phyloP scores from a whole-genome alignment of 2,329 filamentous ascomycete genomes.

The Stemphylium beticola region DNA sequence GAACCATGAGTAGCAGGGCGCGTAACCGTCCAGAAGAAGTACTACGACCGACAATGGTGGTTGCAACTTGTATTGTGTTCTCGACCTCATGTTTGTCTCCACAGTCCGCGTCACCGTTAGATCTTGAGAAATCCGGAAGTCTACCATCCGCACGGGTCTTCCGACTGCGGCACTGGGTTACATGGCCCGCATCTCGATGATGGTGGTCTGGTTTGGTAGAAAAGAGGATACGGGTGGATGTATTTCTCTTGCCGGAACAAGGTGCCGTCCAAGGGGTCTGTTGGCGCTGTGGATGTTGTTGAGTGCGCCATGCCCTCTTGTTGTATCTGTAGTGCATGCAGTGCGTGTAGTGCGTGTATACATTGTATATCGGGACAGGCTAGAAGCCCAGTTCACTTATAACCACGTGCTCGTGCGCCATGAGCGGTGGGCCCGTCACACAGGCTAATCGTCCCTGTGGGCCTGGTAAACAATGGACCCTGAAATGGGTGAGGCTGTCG shows the following conservation, averaged over 20 bases:
- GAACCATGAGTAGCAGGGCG: neutral
- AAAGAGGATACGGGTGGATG: neutral
- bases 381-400: slow-evolving; percentile 16
- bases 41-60: neutral
- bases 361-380: slow-evolving; percentile 18
- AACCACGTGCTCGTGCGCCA: slow-evolving; percentile 25
- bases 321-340: slow-evolving; percentile 6
- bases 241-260: neutral
- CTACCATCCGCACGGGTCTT: slow-evolving; percentile 2
- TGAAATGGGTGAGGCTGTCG: slow-evolving; percentile 27
- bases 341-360: slow-evolving; percentile 11
- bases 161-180: slow-evolving; percentile 2
- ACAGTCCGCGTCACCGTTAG: slow-evolving; percentile 13
- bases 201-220: neutral
- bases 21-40: slow-evolving; percentile 7
- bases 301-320: slow-evolving; percentile 7
- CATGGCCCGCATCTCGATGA: neutral
- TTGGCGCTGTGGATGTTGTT: slow-evolving; percentile 11
- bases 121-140: neutral
- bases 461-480: slow-evolving; percentile 24
- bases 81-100: neutral
- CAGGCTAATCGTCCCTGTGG: slow-evolving; percentile 20
- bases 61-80: slow-evolving; percentile 1
- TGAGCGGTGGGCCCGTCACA: slow-evolving; percentile 22
- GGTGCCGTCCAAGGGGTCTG: neutral